Base-by-base conservation (phyloP, 441 rosid genomes). In the Erodium moschatum region DNA sequence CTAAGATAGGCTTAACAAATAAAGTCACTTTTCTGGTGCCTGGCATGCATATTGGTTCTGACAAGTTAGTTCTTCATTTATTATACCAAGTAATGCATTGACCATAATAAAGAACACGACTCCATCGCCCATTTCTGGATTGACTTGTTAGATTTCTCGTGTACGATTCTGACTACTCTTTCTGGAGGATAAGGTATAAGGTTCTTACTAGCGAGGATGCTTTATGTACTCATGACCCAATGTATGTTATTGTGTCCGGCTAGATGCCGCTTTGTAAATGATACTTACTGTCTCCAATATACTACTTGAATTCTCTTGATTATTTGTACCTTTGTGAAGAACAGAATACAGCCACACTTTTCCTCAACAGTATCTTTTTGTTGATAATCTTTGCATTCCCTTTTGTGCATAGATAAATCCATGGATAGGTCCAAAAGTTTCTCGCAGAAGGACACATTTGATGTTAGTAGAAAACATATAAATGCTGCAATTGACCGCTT, bases 401-500 rank as follows among this genome's bases (percentile, higher is more conserved):
- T 42, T 67, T 78, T 76, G 33, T 54, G 65, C 64, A 11, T 65
- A 90, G 97, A 79, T 70, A 86, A 84, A 82, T 80, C 86, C 66
- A 61, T 80, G 82, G 90, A 84, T 74, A 89, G 83, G 78, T 83
- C 90, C 60, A 78, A 82, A 79, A 89, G 85, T 76, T 83, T 83
- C 63, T 83, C 74, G 64, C 96, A 81, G 79, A 94, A 86, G 82
- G 90, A 81, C 72, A 65, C 90, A 61, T 91, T 94, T 70, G 96
- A 86, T 77, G 97, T 97, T 56, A 89, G 96, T 79, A 83, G 96
- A 82, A 89, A 83, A 72, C 94, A 85, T 67, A 84, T 94, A 70
- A 91, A 94, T 80, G 87, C 92, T 73, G 92, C 94, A 68, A 86
- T 94, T 54, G 97, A 94, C 72, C 86, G 84, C 67, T 79, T 91